Evolutionary conservation across 2,329 filamentous ascomycete genomes (phyloP), one percentile per base, ranked within the genome.

Genomic region (Aciculosporium take): DNA sequence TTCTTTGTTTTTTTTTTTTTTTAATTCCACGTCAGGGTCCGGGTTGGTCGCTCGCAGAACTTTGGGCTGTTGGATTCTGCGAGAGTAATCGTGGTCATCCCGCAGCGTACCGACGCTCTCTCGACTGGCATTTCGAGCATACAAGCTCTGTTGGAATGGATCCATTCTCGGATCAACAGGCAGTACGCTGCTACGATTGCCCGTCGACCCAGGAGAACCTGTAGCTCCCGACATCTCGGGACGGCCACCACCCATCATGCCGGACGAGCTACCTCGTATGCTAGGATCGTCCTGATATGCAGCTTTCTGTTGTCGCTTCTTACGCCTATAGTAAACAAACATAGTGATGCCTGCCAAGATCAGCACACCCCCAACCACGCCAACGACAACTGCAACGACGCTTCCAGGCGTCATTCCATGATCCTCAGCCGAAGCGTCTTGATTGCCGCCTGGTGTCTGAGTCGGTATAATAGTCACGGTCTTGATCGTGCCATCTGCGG

Each of bases 41-140:
- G 76, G 75, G 51, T 81, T 81, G 24, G 66, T 75, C 7, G 75
- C 74, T 48, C 76, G 66, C n/a, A 81, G 63, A 7, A 79, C 72
- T 51, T 70, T 63, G 8, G 69, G 66, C 33, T 67, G 61, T 38
- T 70, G 71, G 12, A 80, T 74, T 48, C 67, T 65, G 47, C 76
- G 64, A 30, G 76, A 79, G 52, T 81, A 81, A 49, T 81, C 76
- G 44, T 76, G 74, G 46, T 80, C 74, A 52, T 81, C 76, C 43
- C 71, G 71, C 5, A 81, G 59, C 1, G 76, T 79, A 49, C 73
- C 73, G 52, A 81, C 60, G 53, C 75, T 80, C 54, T 80, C 76
- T 46, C 69, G 69, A 50, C 75, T 79, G 54, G 71, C 71, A 50
- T 69, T 76, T 21, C 71, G 65, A 33, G 63, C 61, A 53, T 79